Base-by-base conservation (phyloP, 1,284 basidiomycete species). In the Mixia osmundae region DNA sequence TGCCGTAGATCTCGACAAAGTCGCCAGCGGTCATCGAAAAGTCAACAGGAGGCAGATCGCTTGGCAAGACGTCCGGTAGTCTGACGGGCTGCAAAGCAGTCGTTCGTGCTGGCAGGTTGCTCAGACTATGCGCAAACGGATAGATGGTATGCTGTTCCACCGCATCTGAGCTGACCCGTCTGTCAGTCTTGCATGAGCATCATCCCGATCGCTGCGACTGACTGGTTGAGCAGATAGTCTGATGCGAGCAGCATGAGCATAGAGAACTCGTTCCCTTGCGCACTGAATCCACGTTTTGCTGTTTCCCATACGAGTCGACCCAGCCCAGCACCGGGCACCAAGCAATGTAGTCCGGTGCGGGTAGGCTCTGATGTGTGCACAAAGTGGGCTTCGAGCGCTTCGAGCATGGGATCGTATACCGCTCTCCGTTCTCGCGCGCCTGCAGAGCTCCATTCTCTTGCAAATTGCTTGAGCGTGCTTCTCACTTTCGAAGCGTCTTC, bases 1-100 rank as follows among this genome's bases (percentile, higher is more conserved):
- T n/a, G n/a, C n/a, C n/a, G 50, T 89, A 94, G 7, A 91, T 71
- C 50, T 91, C 83, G 50, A 85, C 74, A 49, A 89, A 91, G 50
- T 91, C 83, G 25, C 85, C 83, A 2, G 83, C 82, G 12, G 87
- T 76, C 19, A 87, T 63, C 11, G 76, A 79, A 51, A 85, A 82
- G 43, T 72, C 65, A 1, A 65, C 66, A 4, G 28, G 40, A 0
- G 77, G 71, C 2, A 85, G 60, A 24, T 66, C 64, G 3, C 75
- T 68, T 0, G 85, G 80, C 7, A 73, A 60, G 3, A 87, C 71
- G 47, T 91, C 83, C 2, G 85, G 85, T 20, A 91, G 69, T 4
- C 58, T 60, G 4, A 87, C n/a, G n/a, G n/a, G n/a, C n/a, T n/a
- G n/a, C n/a, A n/a, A n/a, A n/a, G n/a, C n/a, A n/a, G n/a, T n/a